Evolutionary conservation across 768 basidiomycete species (phyloP).

Genomic region (Cystofilobasidium bisporidii): DNA sequence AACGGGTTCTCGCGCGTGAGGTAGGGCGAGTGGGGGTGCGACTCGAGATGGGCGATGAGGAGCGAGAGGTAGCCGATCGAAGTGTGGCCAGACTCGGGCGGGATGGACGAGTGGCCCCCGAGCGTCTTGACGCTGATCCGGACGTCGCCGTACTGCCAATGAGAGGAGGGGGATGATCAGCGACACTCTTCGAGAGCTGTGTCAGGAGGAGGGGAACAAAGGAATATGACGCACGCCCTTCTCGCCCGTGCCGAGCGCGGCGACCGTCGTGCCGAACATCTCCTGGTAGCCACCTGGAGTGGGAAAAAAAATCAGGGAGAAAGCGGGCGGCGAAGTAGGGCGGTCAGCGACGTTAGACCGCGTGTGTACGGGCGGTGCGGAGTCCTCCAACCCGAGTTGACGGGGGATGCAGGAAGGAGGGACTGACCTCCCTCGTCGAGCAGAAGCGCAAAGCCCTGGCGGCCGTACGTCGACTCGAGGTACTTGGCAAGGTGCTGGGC

Average conservation of each 20-base stretch:
- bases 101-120: not conserved
- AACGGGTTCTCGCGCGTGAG: conserved; percentile 53
- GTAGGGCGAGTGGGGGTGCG: conserved; percentile 30
- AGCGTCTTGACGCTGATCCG: not conserved
- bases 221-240: conserved; percentile 36
- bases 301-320: not conserved
- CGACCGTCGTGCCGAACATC: conserved; percentile 18
- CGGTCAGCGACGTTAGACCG: no score
- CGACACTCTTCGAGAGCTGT: not conserved
- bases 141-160: not conserved
- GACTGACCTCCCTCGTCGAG: conserved; percentile 36
- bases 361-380: no score
- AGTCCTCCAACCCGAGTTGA: no score
- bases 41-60: conserved; percentile 37
- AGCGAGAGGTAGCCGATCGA: conserved; percentile 37
- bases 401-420: no score
- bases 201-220: conserved; percentile 3
- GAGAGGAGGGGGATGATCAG: not conserved
- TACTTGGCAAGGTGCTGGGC: conserved; percentile 9
- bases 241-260: conserved; percentile 34
- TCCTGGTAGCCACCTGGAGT: conserved; percentile 20
- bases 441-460: conserved; percentile 35
- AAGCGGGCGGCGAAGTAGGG: no score
- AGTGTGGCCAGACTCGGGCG: conserved; percentile 35
- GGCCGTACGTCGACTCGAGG: conserved; percentile 36